Base-by-base conservation (phyloP, 2,329 filamentous ascomycete genomes). In the Aspergillus uvarum region DNA sequence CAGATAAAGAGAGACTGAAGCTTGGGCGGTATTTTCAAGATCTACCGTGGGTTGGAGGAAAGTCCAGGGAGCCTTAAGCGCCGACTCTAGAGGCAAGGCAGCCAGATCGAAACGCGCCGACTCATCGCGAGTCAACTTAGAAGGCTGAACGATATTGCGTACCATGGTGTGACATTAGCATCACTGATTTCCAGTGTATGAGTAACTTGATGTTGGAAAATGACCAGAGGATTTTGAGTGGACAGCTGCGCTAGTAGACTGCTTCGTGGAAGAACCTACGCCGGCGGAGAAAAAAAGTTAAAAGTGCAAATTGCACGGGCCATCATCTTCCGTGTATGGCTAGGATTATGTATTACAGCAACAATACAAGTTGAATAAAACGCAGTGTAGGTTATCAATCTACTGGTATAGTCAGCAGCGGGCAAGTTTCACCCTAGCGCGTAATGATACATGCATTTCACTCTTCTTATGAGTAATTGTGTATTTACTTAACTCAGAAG, bases 1-100 rank as follows among this genome's bases (percentile, higher is more conserved):
- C 7, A 97, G 81, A 4, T 89, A 90, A 47, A 85, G 81, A 77
- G 96, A 96, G n/a, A 90, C 88, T 54, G 92, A 85, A 59, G 86
- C 83, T 22, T 95, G 80, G 19, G 91, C 88, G 3, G 89, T 86
- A 32, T 84, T 83, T 50, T 91, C 86, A 32, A 96, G 81, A 22
- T 85, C 77, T 7, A 83, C 70, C 2, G 85, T 81, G 4, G 94
- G 92, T 64, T 89, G 87, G n/a, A 97, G 81, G 72, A 96, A 96
- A 26, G 78, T 75, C 71, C 93, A 88, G 12, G 90, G 89, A 61
- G 86, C 85, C 59, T 81, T 78, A 16, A 86, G 78, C 52, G 91
- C 65, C 8, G 68, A 65, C 8, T 66, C 63, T 14, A 73, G 63
- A 31, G 66, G 38, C 21, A 58, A 49, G 31, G 26, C 4, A 11